Percentiles rank a stretch among this genome's conserved stretches.
These are phyloP conservation scores for Calocybe indica DNA, from an alignment of 768 basidiomycete genomes.

Conservation along the genomic window DNA sequence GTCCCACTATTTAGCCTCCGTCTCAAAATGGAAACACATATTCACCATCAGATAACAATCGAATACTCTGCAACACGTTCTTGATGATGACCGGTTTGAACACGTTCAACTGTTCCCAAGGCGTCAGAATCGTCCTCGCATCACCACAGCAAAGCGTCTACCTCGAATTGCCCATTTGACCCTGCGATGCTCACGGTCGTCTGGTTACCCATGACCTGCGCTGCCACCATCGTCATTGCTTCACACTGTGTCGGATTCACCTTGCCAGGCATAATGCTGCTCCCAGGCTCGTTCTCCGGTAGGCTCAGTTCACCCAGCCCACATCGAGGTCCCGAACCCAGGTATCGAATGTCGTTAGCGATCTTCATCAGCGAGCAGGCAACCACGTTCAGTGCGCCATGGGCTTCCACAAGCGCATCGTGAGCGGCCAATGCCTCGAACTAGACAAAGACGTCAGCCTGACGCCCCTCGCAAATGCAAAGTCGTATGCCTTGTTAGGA, in stretches of 20 bases:
- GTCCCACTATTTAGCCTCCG: too few relatives aligned
- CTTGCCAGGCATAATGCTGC: constrained; percentile 99
- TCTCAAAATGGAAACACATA: neutral
- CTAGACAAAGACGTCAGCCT: constrained; percentile 30
- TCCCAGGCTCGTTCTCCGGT: constrained; percentile 98
- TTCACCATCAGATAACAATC: constrained; percentile 86
- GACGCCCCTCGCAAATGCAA: neutral
- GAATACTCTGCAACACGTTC: constrained; percentile 94
- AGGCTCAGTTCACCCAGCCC: constrained; percentile 92
- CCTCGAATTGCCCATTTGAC: constrained; percentile 96
- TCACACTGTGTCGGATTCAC: constrained; percentile 99
- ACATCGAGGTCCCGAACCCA: constrained; percentile 96
- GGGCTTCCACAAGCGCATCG: constrained; percentile 95
- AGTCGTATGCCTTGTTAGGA: constrained; percentile 79
- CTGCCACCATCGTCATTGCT: constrained; percentile 97
- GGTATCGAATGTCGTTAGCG: constrained; percentile 97
- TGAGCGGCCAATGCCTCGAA: constrained; percentile 98
- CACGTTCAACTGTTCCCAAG: constrained; percentile 72
- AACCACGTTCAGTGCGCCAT: constrained; percentile 92
- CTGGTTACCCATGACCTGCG: constrained; percentile 98
- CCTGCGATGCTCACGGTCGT: constrained; percentile 89
- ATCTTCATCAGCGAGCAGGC: constrained; percentile 99
- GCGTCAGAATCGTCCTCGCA: constrained; percentile 1
- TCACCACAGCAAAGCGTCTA: constrained; percentile 21
- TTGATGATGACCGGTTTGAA: constrained; percentile 99